These are phyloP conservation scores for Jaltomata sinuosa DNA, from an alignment of 257 asterid genomes.

Conservation along the genomic window DNA sequence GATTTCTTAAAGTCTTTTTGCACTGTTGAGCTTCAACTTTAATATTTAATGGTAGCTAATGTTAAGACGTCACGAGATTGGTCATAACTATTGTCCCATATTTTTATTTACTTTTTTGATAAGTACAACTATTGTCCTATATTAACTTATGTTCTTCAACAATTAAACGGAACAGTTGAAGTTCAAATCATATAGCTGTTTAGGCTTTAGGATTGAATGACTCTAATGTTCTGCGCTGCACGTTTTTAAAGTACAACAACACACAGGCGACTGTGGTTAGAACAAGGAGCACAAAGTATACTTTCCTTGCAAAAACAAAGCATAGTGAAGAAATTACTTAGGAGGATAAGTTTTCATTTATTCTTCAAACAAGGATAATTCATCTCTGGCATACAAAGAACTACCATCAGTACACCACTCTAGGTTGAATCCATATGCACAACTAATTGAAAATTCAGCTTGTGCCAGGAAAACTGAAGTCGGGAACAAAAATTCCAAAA, in stretches of 20 bases:
- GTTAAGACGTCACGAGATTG: not conserved
- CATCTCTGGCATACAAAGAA: not conserved
- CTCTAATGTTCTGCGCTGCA: not conserved
- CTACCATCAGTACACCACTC: not conserved
- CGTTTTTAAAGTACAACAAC: not conserved
- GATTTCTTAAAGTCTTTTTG: too few relatives aligned
- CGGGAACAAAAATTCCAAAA: not conserved
- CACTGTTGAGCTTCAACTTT: too few relatives aligned
- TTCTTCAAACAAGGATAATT: not conserved
- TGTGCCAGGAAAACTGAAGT: not conserved
- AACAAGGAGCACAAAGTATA: not conserved
- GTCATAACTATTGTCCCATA: not conserved
- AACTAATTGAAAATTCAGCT: not conserved
- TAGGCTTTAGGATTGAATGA: not conserved
- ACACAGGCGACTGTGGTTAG: not conserved
- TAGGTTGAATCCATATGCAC: not conserved
- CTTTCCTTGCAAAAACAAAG: not conserved
- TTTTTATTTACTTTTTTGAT: too few relatives aligned
- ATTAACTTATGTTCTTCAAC: not conserved
- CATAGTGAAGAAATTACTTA: not conserved
- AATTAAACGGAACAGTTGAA: not conserved
- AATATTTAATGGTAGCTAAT: not conserved
- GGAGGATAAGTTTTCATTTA: not conserved
- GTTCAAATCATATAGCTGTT: not conserved
- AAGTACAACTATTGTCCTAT: too few relatives aligned